Base-by-base conservation (phyloP, 805 yeast species). In the Saturnispora diversa region DNA sequence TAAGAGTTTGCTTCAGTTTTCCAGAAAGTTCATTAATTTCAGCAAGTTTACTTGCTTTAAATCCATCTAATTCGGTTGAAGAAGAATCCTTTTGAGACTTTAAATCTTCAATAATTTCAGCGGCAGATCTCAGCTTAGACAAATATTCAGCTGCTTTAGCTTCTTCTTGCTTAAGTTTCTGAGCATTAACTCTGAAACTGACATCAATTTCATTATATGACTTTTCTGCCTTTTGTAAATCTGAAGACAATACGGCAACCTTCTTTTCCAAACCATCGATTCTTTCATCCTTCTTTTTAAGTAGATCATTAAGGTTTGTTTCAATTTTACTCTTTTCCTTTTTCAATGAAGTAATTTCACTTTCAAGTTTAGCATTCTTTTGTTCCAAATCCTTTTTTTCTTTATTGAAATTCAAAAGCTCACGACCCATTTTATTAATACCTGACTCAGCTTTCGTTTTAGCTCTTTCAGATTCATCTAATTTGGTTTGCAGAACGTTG, bases 371-470 rank as follows among this genome's bases (percentile, higher is more conserved):
- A 29, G 65, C 68, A 12, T 73, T 58, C 7, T 59, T 58, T 20
- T 64, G 63, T 33, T 71, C 77, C 6, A 70, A 51, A 0, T 71
- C 70, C 2, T 72, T 75, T 43, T 78, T 79, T 25, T 75, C 76
- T 41, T 74, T 75, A 0, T 77, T 70, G 31, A 86, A 63, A 35
- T 72, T 72, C 58, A 85, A 74, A 23, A 88, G 63, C 48, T 88
- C 97, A 29, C 90, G 66, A 40, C 80, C 82, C 95, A 88, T 84
- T 50, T 86, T 87, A 55, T 87, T 87, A 38, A 88, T 80, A 4
- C 95, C 97, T 44, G 76, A 80, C 52, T 88, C 96, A 1, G 90
- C 83, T 47, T 59, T 63, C 37, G 43, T 50, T 46, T 62, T 70
- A 51, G 52, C 64, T 21, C 55, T 50, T n/a, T 63, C 63, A n/a